Base-by-base conservation (phyloP, 2,329 filamentous ascomycete genomes). In the Monosporascus sp. region DNA sequence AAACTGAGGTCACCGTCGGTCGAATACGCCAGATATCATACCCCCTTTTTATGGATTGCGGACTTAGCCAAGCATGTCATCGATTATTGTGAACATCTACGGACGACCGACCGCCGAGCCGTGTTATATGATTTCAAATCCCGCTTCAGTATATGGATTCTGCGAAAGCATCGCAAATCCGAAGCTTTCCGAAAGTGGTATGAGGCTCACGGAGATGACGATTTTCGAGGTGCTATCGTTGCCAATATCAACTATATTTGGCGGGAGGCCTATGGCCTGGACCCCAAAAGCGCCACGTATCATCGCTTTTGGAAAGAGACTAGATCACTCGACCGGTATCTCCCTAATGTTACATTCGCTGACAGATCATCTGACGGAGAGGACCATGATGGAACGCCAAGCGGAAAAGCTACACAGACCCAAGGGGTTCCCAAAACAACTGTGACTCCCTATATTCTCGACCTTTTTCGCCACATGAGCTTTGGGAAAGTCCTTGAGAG, bases 41-140 rank as follows among this genome's bases (percentile, higher is more conserved):
- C 70, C 0, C 77, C 82, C 0, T 93, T 91, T 56, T 55, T 85
- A 0, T 94, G 88, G 88, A 69, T 92, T 1, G 86, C 83, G 0
- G 78, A 87, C 50, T 72, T 94, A 0, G 77, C 81, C 0, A 93
- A 92, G 63, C 84, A 91, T 61, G 78, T 88, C 24, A 76, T 91
- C 1, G 86, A 91, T 56, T 94, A 80, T 59, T 73, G 88, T 48
- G 66, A 69, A 3, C 49, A 65, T 9, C 68, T 73, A 54, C 59
- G 66, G 3, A 59, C 67, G 8, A 56, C 58, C 14, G 48, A 60
- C 0, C 61, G 59, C 0, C 64, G 63, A 2, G 77, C 87, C 1
- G 68, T 70, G 0, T 72, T 91, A 0, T 52, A 71, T 3, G 70
- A 83, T 50, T 92, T 94, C 57, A 71, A 75, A 8, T 53, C 54